Evolutionary conservation across 1,284 basidiomycete species (phyloP).

Genomic region (Phylloboletellus chloephorus): DNA sequence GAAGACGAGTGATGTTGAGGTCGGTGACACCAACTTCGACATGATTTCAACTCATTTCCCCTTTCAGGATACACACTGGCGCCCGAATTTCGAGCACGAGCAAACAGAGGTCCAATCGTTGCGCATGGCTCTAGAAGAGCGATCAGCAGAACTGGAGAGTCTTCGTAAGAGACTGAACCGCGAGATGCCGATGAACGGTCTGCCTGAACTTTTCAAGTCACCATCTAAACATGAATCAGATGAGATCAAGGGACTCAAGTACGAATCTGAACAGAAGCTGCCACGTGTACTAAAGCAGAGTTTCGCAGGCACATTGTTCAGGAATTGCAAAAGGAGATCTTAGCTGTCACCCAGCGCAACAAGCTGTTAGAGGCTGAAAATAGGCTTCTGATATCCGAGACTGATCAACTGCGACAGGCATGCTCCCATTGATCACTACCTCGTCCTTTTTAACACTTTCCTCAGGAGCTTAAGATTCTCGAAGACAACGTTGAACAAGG

Average conservation of each 20-base stretch:
- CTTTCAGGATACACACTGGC: slow-evolving; percentile 28
- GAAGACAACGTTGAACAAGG: slow-evolving; percentile 73
- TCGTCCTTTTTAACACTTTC: slow-evolving; percentile 5
- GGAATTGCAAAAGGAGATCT: slow-evolving; percentile 80
- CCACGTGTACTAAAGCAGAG: slow-evolving; percentile 7
- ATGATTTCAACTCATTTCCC: slow-evolving; percentile 16
- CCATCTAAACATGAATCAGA: slow-evolving; percentile 50
- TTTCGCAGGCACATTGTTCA: slow-evolving; percentile 73
- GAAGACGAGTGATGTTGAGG: slow-evolving; percentile 12
- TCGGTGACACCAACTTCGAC: slow-evolving; percentile 12
- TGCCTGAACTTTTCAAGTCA: slow-evolving; percentile 29
- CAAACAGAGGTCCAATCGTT: slow-evolving; percentile 36
- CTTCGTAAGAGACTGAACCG: slow-evolving; percentile 54
- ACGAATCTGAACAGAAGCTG: slow-evolving; percentile 18
- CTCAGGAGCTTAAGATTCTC: slow-evolving; percentile 62
- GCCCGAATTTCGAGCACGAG: slow-evolving; percentile 37
- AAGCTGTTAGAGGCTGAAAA: slow-evolving; percentile 77
- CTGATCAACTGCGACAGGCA: slow-evolving; percentile 73
- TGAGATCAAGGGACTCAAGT: slow-evolving; percentile 78
- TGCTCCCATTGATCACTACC: not conserved
- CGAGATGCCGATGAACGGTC: slow-evolving; percentile 45
- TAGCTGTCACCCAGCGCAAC: slow-evolving; percentile 56
- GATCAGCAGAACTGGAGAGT: slow-evolving; percentile 47
- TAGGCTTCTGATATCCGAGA: slow-evolving; percentile 64
- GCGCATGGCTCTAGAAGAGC: slow-evolving; percentile 41